Conservation (phyloP, 2,329 filamentous ascomycete genomes). For the Aureobasidium sp. region DNA sequence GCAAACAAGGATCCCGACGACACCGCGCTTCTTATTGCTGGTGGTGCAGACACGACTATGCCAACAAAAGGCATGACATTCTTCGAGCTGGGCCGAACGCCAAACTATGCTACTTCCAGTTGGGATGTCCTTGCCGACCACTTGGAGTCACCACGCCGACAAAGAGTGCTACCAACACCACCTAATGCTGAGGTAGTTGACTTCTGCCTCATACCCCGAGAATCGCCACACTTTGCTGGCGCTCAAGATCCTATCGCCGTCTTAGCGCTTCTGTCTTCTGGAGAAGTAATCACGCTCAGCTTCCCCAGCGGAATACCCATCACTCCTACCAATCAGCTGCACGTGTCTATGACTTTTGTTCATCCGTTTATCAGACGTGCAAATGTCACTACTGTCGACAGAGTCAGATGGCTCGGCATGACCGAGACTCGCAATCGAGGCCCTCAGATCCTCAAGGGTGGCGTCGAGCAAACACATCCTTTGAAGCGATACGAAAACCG, state of each 20-base stretch:
- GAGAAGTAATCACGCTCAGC: conserved; percentile 80
- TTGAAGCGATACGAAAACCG: conserved; percentile 72
- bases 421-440: conserved; percentile 74
- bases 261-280: conserved; percentile 70
- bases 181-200: conserved; percentile 67
- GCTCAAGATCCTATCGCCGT: conserved; percentile 86
- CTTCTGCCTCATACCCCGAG: conserved; percentile 74
- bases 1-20: conserved; percentile 91
- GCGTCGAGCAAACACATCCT: conserved; percentile 60
- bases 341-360: conserved; percentile 77
- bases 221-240: conserved; percentile 77
- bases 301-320: conserved; percentile 91
- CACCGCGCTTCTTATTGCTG: conserved; percentile 78
- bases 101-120: conserved; percentile 81
- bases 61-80: conserved; percentile 74
- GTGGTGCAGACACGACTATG: conserved; percentile 62
- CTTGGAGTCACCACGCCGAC: conserved; percentile 65
- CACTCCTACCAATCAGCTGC: conserved; percentile 84
- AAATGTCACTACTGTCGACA: conserved; percentile 63
- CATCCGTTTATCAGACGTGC: conserved; percentile 78
- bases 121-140: conserved; percentile 78
- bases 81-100: conserved; percentile 79
- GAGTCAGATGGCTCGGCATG: conserved; percentile 82
- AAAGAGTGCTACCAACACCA: conserved; percentile 65
- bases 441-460: conserved; percentile 69